Conservation (phyloP, 805 yeast genomes). For the Candida incommunis region DNA sequence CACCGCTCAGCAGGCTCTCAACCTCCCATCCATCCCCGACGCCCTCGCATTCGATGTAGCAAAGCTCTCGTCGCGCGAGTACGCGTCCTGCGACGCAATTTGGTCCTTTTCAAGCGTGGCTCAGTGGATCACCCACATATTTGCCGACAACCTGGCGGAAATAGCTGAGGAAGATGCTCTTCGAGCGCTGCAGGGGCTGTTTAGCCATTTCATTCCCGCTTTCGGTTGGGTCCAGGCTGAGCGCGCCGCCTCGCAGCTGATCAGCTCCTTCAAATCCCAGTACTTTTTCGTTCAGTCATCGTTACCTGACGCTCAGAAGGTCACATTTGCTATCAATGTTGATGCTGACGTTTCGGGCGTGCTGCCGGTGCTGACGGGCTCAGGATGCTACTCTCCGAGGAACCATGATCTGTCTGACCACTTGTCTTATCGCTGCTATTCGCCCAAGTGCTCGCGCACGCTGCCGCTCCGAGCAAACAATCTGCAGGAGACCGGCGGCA, state of each 20-base stretch:
- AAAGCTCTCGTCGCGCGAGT: slow-evolving; percentile 10
- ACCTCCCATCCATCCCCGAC: slow-evolving; percentile 13
- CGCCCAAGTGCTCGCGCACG: slow-evolving; percentile 15
- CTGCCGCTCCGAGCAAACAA: slow-evolving; percentile 4
- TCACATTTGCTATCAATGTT: slow-evolving; percentile 1
- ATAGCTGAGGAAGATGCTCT: slow-evolving; percentile 9
- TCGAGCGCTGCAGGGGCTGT: slow-evolving; percentile 11
- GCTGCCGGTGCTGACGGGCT: slow-evolving; percentile 19
- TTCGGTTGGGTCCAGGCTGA: slow-evolving; percentile 20
- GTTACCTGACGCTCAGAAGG: slow-evolving; percentile 2
- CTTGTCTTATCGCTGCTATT: slow-evolving; percentile 16
- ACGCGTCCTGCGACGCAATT: slow-evolving; percentile 7
- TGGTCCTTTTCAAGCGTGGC: slow-evolving; percentile 10
- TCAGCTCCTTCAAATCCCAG: slow-evolving; percentile 13
- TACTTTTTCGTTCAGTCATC: slow-evolving; percentile 11
- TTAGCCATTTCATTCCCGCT: slow-evolving; percentile 15
- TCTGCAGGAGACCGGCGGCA: not conserved
- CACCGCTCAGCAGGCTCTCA: slow-evolving; percentile 3
- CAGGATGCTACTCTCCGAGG: slow-evolving; percentile 21
- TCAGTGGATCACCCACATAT: slow-evolving; percentile 8
- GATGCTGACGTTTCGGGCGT: slow-evolving; percentile 17
- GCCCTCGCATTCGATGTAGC: slow-evolving; percentile 8
- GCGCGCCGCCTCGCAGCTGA: slow-evolving; percentile 14
- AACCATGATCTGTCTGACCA: slow-evolving; percentile 2
- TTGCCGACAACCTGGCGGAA: slow-evolving; percentile 3